phyloP scores from a whole-genome alignment of 495 filamentous ascomycete genomes.

The Xylaria venustula region DNA sequence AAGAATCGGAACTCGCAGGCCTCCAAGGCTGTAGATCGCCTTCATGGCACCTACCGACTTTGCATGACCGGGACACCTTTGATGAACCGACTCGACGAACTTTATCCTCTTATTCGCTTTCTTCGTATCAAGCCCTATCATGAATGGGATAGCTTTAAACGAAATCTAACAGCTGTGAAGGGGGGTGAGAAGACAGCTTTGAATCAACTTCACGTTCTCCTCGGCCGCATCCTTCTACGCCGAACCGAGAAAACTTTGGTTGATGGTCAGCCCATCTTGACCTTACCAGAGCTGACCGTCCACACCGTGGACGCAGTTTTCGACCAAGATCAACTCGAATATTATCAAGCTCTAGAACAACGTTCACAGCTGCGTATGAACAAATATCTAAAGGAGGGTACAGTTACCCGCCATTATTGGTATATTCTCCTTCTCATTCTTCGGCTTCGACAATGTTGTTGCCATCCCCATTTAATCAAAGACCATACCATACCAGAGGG shows the following conservation, averaged over 20 bases:
- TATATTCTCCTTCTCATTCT: slow-evolving; percentile 83
- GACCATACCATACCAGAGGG: slow-evolving; percentile 63
- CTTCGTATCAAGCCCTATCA: slow-evolving; percentile 80
- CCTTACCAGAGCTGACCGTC: slow-evolving; percentile 67
- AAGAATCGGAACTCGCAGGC: slow-evolving; percentile 77
- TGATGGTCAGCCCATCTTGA: slow-evolving; percentile 81
- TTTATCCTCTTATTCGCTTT: slow-evolving; percentile 82
- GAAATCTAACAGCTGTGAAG: slow-evolving; percentile 32
- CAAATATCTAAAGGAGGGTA: slow-evolving; percentile 69
- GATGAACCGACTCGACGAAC: slow-evolving; percentile 83
- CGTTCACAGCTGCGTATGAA: slow-evolving; percentile 71
- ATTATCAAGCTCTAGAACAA: slow-evolving; percentile 72
- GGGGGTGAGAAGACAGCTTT: slow-evolving; percentile 48
- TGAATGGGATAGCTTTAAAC: slow-evolving; percentile 57
- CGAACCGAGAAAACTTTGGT: slow-evolving; percentile 81
- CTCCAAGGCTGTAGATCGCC: slow-evolving; percentile 58
- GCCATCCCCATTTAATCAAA: slow-evolving; percentile 86
- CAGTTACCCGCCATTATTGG: slow-evolving; percentile 75
- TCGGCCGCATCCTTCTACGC: slow-evolving; percentile 83
- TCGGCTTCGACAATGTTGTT: slow-evolving; percentile 87
- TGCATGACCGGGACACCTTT: slow-evolving; percentile 94
- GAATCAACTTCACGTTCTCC: slow-evolving; percentile 70
- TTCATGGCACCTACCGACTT: slow-evolving; percentile 68
- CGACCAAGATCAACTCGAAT: slow-evolving; percentile 64
- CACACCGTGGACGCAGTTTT: slow-evolving; percentile 69